Conservation (phyloP, 192 early-diverging fungal species). For the Gamsiella multidivaricata region DNA sequence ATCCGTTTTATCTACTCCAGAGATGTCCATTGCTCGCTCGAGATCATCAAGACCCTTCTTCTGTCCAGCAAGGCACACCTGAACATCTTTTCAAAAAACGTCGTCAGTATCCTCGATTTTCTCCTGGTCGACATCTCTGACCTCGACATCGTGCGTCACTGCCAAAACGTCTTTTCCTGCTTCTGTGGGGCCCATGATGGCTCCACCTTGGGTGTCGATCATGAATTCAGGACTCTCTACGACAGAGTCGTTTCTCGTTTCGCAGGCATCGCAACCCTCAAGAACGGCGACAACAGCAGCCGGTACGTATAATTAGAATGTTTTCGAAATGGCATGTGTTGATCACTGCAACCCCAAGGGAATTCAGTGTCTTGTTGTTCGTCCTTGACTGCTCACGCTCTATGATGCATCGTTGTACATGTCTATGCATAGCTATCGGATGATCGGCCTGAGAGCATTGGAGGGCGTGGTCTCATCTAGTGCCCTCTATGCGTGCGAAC, state of each 20-base stretch:
- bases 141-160: slow-evolving; percentile 43
- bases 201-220: slow-evolving; percentile 76
- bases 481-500: slow-evolving; percentile 71
- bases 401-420: background rate
- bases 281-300: slow-evolving; percentile 37
- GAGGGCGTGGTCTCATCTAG: slow-evolving; percentile 70
- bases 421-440: slow-evolving; percentile 41
- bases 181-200: slow-evolving; percentile 81
- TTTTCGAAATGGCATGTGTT: too few relatives aligned
- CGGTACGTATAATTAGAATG: slow-evolving; percentile 20
- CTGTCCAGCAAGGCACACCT: slow-evolving; percentile 77
- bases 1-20: slow-evolving; percentile 19
- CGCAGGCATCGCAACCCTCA: slow-evolving; percentile 54
- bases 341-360: slow-evolving; percentile 1
- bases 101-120: slow-evolving; percentile 74
- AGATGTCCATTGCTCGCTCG: slow-evolving; percentile 73
- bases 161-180: slow-evolving; percentile 64
- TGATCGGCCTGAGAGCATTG: slow-evolving; percentile 71
- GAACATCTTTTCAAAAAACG: slow-evolving; percentile 84
- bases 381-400: background rate
- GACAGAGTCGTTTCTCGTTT: slow-evolving; percentile 66
- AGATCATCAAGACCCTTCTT: slow-evolving; percentile 81
- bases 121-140: slow-evolving; percentile 46
- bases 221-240: slow-evolving; percentile 66
- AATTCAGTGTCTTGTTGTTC: background rate